Evolutionary conservation across 2,329 filamentous ascomycete genomes (phyloP).

Genomic region (Talaromyces islandicus): DNA sequence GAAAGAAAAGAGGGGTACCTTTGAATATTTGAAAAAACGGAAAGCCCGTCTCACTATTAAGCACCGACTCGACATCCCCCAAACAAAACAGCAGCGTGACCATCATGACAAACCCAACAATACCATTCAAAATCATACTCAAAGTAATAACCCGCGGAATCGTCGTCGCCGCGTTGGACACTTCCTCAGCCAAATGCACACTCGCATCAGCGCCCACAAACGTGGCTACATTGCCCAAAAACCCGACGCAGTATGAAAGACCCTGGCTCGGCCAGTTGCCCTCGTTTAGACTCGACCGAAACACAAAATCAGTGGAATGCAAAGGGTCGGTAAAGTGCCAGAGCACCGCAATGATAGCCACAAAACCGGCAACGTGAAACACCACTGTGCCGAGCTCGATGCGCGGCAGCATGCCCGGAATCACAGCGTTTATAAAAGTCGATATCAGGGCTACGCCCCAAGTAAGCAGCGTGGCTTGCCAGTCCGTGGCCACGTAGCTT

Average conservation of each 20-base stretch:
- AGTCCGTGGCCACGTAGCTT: slow-evolving; percentile 34
- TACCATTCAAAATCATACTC: slow-evolving; percentile 46
- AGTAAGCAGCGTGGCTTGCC: slow-evolving; percentile 41
- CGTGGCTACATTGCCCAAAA: slow-evolving; percentile 34
- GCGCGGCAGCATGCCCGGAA: slow-evolving; percentile 32
- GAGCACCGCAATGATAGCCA: slow-evolving; percentile 39
- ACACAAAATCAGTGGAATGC: slow-evolving; percentile 32
- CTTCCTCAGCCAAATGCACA: slow-evolving; percentile 34
- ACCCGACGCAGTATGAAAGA: slow-evolving; percentile 34
- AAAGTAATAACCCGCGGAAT: slow-evolving; percentile 49
- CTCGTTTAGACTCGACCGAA: slow-evolving; percentile 35
- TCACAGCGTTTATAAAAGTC: slow-evolving; percentile 38
- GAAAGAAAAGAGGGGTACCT: slow-evolving; percentile 28
- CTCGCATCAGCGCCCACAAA: slow-evolving; percentile 33
- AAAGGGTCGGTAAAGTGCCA: slow-evolving; percentile 33
- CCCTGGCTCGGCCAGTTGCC: slow-evolving; percentile 35
- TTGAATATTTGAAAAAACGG: slow-evolving; percentile 56
- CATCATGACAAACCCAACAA: slow-evolving; percentile 50
- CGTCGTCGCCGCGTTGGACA: slow-evolving; percentile 42
- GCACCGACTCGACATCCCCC: slow-evolving; percentile 40
- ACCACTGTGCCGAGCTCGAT: slow-evolving; percentile 34
- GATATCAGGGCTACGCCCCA: slow-evolving; percentile 35
- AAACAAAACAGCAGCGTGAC: slow-evolving; percentile 52
- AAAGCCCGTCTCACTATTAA: slow-evolving; percentile 44
- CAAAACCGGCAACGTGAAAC: slow-evolving; percentile 37